These are phyloP conservation scores for Candida boleticola DNA, from an alignment of 805 yeast genomes.

Conservation along the genomic window DNA sequence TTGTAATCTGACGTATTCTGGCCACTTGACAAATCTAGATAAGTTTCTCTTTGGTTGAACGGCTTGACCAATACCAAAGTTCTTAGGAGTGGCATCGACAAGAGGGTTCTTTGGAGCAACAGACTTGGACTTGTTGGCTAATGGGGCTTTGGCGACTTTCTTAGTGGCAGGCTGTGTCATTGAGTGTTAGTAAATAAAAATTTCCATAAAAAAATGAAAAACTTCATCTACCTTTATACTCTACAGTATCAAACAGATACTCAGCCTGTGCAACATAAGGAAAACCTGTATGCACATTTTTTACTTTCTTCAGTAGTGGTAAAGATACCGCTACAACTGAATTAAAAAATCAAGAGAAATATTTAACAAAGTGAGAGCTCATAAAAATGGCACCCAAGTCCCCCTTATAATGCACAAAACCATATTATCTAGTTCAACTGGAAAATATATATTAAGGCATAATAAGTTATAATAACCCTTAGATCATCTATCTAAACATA, in stretches of 20 bases:
- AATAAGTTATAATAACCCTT: constrained; percentile 24
- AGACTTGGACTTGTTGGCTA: constrained; percentile 35
- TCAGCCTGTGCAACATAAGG: constrained; percentile 44
- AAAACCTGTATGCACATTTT: constrained; percentile 29
- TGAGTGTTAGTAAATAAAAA: constrained; percentile 36
- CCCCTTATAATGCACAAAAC: constrained; percentile 11
- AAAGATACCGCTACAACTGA: too few species aligned
- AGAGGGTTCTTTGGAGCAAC: constrained; percentile 30
- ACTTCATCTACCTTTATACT: constrained; percentile 22
- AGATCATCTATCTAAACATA: constrained; percentile 22
- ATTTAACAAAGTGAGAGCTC: background rate
- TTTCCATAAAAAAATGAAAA: constrained; percentile 19
- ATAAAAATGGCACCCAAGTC: background rate
- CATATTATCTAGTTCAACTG: constrained; percentile 10
- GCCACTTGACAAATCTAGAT: constrained; percentile 98
- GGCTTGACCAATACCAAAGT: constrained; percentile 95
- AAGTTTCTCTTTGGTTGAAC: constrained; percentile 96
- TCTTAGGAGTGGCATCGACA: constrained; percentile 74
- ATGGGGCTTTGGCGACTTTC: constrained; percentile 49
- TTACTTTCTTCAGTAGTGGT: constrained; percentile 4
- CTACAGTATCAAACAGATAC: constrained; percentile 40
- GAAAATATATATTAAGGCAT: constrained; percentile 17
- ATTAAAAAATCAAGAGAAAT: constrained; percentile 8
- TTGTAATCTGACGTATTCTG: constrained; percentile 96
- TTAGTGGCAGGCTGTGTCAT: constrained; percentile 55